Conservation (phyloP, 805 yeast species). For the Citeromyces matritensis region DNA sequence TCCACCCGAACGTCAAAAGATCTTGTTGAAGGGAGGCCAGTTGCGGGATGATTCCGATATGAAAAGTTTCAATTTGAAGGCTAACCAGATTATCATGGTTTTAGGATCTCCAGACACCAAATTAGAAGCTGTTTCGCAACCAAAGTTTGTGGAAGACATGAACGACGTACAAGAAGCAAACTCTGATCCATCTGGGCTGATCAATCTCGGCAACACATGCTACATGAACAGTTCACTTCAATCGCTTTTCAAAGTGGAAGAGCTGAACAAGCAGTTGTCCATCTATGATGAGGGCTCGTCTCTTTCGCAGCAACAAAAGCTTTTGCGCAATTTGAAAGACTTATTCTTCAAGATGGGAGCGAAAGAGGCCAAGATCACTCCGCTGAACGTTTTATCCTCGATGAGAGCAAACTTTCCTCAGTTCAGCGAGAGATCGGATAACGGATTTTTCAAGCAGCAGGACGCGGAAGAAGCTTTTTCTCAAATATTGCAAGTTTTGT, state of each 20-base stretch:
- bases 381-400: constrained; percentile 48
- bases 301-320: constrained; percentile 10
- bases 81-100: constrained; percentile 65
- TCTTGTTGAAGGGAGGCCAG: constrained; percentile 82
- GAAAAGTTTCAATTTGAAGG: constrained; percentile 36
- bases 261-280: constrained; percentile 17
- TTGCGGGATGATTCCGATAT: constrained; percentile 51
- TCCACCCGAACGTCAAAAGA: constrained; percentile 83
- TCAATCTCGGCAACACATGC: constrained; percentile 66
- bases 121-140: constrained; percentile 24
- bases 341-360: constrained; percentile 26
- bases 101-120: constrained; percentile 73
- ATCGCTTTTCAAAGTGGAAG: constrained; percentile 30
- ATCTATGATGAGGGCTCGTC: constrained; percentile 4
- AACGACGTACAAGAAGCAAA: constrained; percentile 20
- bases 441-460: constrained; percentile 80
- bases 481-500: constrained; percentile 45
- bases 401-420: constrained; percentile 70
- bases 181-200: constrained; percentile 47
- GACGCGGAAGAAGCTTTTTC: constrained; percentile 97
- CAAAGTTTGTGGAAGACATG: constrained; percentile 53
- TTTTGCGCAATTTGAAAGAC: constrained; percentile 20
- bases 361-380: constrained; percentile 38
- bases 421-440: constrained; percentile 63
- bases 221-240: constrained; percentile 62